Base-by-base conservation (phyloP, 352 stramenopile species). In the Phytophthora fragariae region DNA sequence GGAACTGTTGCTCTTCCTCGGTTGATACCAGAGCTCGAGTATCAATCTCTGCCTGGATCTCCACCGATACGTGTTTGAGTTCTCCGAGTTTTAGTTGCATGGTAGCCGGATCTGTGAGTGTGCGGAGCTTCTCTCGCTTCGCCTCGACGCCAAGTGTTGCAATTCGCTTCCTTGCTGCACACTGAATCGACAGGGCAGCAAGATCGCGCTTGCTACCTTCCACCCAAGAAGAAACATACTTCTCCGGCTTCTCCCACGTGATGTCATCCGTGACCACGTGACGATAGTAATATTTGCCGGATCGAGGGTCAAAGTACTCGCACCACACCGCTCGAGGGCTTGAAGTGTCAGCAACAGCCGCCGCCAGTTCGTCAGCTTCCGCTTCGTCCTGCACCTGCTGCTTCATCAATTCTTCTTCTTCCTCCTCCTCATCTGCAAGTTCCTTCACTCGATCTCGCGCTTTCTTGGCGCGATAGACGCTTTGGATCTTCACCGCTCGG, bases 181-280 rank as follows among this genome's bases (percentile, higher is more conserved):
- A 92, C 58, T 93, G 86, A 44, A 93, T 93, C 8, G 73, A 79
- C 3, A 86, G 50, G 5, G 81, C 84, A 9, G 80, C 80, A 9
- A 74, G 61, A 8, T 83, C 77, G 19, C 69, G 77, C 33, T 72
- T 72, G 39, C 75, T 73, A 11, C 63, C 68, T 52, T 79, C 62
- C 5, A 50, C 44, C 11, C 61, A 60, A 6, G 69, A 58, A 10
- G 68, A 65, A 1, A 72, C 52, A 17, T 64, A 77, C 0, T 63
- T 47, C 3, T 67, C 57, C 0, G 82, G 82, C 12, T 82, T 84
- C 14, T 80, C 71, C 68, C 70, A 83, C 24, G 66, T 80, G 14
- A 77, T 78, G 2, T 70, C 72, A 4, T 72, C 68, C 11, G 76
- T 84, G 11, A 53, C 53, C 21, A 57, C 46, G 46, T 90, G 78